Percentiles rank a stretch among this genome's conserved stretches.
These are phyloP conservation scores for Nannizzia gypsea DNA, from an alignment of 2,329 filamentous ascomycete species.

Conservation along the genomic window DNA sequence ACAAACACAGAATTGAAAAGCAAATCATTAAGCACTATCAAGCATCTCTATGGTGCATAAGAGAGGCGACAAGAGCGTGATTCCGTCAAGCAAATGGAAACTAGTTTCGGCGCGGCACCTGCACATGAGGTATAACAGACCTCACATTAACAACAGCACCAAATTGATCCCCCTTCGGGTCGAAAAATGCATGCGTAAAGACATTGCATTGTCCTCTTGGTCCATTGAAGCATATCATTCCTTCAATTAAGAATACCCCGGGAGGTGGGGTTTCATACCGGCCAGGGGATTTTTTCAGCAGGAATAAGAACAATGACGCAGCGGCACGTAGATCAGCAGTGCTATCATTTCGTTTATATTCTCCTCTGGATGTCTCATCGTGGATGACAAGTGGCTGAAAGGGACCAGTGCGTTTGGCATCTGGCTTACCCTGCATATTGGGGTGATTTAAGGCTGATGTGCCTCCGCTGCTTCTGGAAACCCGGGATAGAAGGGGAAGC, in stretches of 20 bases:
- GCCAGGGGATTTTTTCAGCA: neutral
- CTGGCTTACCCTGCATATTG: neutral
- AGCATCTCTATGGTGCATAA: neutral
- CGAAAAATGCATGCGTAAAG: conserved; percentile 1
- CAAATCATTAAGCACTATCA: neutral
- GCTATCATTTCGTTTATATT: neutral
- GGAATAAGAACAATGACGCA: neutral
- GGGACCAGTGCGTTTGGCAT: neutral
- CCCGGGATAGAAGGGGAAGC: neutral
- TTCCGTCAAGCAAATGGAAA: neutral
- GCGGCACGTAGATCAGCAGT: neutral
- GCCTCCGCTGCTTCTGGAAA: neutral
- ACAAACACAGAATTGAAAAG: neutral
- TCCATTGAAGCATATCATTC: conserved; percentile 6
- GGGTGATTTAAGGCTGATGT: neutral
- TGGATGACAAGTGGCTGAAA: neutral
- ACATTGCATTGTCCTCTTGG: conserved; percentile 7
- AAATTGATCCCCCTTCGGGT: neutral
- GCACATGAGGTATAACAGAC: neutral
- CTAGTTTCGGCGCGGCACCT: neutral
- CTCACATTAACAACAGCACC: neutral
- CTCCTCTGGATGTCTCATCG: neutral
- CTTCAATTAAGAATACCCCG: conserved; percentile 4
- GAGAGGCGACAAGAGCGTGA: neutral
- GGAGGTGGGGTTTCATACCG: neutral